Base-by-base conservation (phyloP, 2,329 filamentous ascomycete species). In the Trichoderma asperellum region DNA sequence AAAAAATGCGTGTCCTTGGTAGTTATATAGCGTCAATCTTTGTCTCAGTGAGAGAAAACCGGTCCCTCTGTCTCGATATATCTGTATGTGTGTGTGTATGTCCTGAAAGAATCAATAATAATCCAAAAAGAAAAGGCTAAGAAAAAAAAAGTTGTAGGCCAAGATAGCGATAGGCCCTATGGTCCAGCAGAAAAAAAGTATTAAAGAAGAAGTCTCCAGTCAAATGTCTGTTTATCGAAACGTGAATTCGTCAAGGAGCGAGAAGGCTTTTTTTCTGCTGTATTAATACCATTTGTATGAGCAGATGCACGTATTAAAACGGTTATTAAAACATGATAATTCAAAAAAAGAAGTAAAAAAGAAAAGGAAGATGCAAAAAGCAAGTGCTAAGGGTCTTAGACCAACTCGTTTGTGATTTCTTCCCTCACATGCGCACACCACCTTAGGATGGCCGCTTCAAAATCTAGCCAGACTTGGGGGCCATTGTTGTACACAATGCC, bases 401-500 rank as follows among this genome's bases (percentile, higher is more conserved):
- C 57, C 70, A 87, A 79, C 74, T 97, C 95, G 58, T 86, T 85
- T 52, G 90, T 87, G 73, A 98, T 88, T 82, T 98, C 95, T 77
- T 92, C 89, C 40, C 96, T 86, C 8, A 97, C 93, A 69, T 87
- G 89, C 73, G 85, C 86, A 79, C 92, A 94, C 96, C 96, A 99
- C 76, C 88, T 85, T 77, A 93, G 86, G 61, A 99, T 85, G 34
- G 94, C 94, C 6, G 87, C 84, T 78, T 99, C 94, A 72, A 99
- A 96, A 68, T 90, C 87, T 63, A 86, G 83, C 94, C 94, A 97
- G 14, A 89, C 89, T 65, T 88, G 85, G 1, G 85, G 85, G 61
- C 87, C 85, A 70, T 85, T 90, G 76, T 90, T 91, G 76, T 94
- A 91, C 27, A 97, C 94, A 8, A 97, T 87, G 34, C 91, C 93